phyloP scores from a whole-genome alignment of 2,329 filamentous ascomycete species.

The Metarhizium sp. region DNA sequence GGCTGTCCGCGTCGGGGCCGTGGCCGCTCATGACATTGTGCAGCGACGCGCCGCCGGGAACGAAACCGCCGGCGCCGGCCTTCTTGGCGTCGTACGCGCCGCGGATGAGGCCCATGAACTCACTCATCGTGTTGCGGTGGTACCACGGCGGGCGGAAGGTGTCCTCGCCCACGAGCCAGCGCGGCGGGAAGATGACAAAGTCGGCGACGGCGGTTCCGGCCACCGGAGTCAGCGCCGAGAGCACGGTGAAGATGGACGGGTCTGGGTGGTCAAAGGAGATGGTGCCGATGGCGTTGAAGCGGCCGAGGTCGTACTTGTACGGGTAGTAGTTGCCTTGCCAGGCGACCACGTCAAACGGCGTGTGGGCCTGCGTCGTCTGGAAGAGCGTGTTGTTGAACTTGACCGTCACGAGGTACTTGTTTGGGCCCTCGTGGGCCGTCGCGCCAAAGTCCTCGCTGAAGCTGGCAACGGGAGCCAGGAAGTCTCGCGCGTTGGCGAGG shows the following conservation, averaged over 20 bases:
- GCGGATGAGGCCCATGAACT: conserved; percentile 54
- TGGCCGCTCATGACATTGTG: conserved; percentile 66
- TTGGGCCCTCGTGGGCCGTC: conserved; percentile 27
- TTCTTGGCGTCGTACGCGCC: conserved; percentile 53
- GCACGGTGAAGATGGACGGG: conserved; percentile 67
- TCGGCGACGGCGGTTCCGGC: conserved; percentile 60
- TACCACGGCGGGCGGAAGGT: conserved; percentile 68
- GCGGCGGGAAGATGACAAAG: conserved; percentile 65
- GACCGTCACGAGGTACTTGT: conserved; percentile 35
- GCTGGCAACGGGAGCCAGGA: conserved; percentile 60
- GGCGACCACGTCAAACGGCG: conserved; percentile 69
- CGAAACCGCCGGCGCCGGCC: conserved; percentile 41
- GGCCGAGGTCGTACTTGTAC: conserved; percentile 73
- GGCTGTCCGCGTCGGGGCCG: conserved; percentile 48
- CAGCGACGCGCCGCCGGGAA: conserved; percentile 47
- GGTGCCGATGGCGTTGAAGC: conserved; percentile 65
- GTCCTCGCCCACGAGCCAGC: conserved; percentile 61
- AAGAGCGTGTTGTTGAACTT: conserved; percentile 62
- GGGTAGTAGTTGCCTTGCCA: conserved; percentile 78
- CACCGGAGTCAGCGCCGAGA: conserved; percentile 57
- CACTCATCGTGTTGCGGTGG: conserved; percentile 59
- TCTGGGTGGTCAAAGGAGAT: conserved; percentile 72
- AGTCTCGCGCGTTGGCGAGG: conserved; percentile 67
- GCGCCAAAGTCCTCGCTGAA: conserved; percentile 51
- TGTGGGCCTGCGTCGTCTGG: conserved; percentile 54